Percentiles rank a stretch among this genome's conserved stretches.
phyloP scores from a whole-genome alignment of 352 stramenopile species.

The Globisporangium spiculum region DNA sequence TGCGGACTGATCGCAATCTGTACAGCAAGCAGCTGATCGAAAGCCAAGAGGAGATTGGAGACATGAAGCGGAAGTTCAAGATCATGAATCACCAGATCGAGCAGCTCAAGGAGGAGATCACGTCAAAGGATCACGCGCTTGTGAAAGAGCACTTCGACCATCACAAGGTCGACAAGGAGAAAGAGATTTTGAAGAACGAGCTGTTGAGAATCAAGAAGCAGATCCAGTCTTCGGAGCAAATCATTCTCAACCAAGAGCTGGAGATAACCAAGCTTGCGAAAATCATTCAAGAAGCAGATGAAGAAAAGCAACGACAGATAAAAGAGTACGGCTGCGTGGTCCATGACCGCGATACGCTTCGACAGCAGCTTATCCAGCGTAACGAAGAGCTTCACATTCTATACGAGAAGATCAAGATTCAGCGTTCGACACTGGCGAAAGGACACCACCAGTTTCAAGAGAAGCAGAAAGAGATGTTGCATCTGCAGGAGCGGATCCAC shows the following conservation, averaged over 20 bases:
- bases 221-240: slow-evolving; percentile 86
- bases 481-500: slow-evolving; percentile 61
- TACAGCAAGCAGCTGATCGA: slow-evolving; percentile 94
- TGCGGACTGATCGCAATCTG: slow-evolving; percentile 90
- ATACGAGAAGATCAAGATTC: slow-evolving; percentile 93
- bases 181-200: slow-evolving; percentile 89
- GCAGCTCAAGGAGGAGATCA: slow-evolving; percentile 92
- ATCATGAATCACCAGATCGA: slow-evolving; percentile 93
- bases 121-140: slow-evolving; percentile 87
- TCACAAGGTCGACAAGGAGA: slow-evolving; percentile 93
- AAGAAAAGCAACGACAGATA: slow-evolving; percentile 82
- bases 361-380: slow-evolving; percentile 85
- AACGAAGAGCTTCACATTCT: slow-evolving; percentile 82
- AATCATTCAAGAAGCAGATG: slow-evolving; percentile 91
- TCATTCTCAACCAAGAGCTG: slow-evolving; percentile 85
- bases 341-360: slow-evolving; percentile 83
- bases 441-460: slow-evolving; percentile 77
- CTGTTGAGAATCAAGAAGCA: slow-evolving; percentile 90
- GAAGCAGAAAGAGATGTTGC: slow-evolving; percentile 48
- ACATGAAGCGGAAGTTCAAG: slow-evolving; percentile 91
- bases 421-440: slow-evolving; percentile 82
- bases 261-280: slow-evolving; percentile 77
- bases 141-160: slow-evolving; percentile 94
- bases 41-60: slow-evolving; percentile 85
- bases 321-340: slow-evolving; percentile 87